These are phyloP conservation scores for Lentinus brumalis DNA, from an alignment of 768 basidiomycete species.

Conservation along the genomic window DNA sequence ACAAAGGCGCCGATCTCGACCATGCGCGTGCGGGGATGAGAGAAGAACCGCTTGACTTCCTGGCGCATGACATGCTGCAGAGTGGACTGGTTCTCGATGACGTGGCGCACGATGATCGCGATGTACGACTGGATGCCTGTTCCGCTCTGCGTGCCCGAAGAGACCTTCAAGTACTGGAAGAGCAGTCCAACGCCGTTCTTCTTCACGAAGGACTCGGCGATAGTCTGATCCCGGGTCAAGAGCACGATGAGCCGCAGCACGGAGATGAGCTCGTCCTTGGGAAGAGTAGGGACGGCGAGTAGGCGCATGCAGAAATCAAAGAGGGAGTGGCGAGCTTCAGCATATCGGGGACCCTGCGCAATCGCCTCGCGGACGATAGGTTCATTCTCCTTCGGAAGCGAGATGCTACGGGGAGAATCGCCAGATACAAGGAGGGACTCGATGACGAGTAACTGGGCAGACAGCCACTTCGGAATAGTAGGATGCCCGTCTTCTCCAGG, in stretches of 20 bases:
- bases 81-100: constrained; percentile 74
- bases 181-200: constrained; percentile 63
- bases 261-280: constrained; percentile 81
- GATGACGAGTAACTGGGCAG: constrained; percentile 80
- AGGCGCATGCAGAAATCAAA: constrained; percentile 79
- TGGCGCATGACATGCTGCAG: constrained; percentile 77
- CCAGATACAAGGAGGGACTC: constrained; percentile 80
- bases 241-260: constrained; percentile 81
- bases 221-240: constrained; percentile 70
- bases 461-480: constrained; percentile 80
- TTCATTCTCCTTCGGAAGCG: constrained; percentile 73
- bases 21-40: constrained; percentile 65
- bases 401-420: constrained; percentile 67
- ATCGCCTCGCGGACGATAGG: constrained; percentile 54
- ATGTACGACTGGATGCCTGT: constrained; percentile 80
- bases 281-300: constrained; percentile 62
- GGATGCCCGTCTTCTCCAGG: constrained; percentile 55
- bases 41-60: constrained; percentile 80
- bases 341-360: constrained; percentile 59
- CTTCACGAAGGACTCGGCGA: constrained; percentile 69
- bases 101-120: constrained; percentile 87
- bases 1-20: constrained; percentile 76
- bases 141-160: constrained; percentile 48
- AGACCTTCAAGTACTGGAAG: constrained; percentile 65
- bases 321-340: constrained; percentile 61